These are phyloP conservation scores for Xylaria venustula DNA, from an alignment of 495 filamentous ascomycete species.

Conservation along the genomic window DNA sequence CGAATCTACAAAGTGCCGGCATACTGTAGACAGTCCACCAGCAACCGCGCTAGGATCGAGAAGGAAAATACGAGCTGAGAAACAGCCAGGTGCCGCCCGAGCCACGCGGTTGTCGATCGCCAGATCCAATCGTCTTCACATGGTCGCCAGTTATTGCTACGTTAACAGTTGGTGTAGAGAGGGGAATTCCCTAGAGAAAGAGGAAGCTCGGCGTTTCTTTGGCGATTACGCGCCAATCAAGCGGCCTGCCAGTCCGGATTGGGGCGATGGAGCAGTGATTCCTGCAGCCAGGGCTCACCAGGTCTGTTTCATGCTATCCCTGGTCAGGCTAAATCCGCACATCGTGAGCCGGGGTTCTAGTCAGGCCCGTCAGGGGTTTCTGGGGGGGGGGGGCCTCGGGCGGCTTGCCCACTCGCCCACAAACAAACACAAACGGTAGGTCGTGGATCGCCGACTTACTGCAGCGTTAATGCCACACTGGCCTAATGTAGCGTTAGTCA, in stretches of 20 bases:
- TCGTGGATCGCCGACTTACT: not conserved
- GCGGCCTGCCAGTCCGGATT: not conserved
- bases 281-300: not conserved
- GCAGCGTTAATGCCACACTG: not conserved
- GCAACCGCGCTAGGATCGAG: slow-evolving; percentile 3
- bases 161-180: not conserved
- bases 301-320: slow-evolving; percentile 13
- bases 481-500: not conserved
- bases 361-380: not conserved
- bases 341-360: not conserved
- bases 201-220: slow-evolving; percentile 23
- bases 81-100: slow-evolving; percentile 10
- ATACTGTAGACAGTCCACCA: not conserved
- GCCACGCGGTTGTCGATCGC: slow-evolving; percentile 12
- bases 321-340: slow-evolving; percentile 1
- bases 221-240: slow-evolving; percentile 24
- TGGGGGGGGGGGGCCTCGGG: no score
- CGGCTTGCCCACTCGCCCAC: not conserved
- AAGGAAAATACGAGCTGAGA: slow-evolving; percentile 14
- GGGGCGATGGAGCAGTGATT: slow-evolving; percentile 1
- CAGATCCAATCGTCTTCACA: slow-evolving; percentile 17
- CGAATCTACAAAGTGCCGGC: not conserved
- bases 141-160: not conserved
- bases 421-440: slow-evolving; percentile 4
- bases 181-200: slow-evolving; percentile 9